A percentile compares a stretch with the other conserved stretches of the same genome.
phyloP scores from a whole-genome alignment of 202 grass and related monocot genomes.

The Setaria italica region DNA sequence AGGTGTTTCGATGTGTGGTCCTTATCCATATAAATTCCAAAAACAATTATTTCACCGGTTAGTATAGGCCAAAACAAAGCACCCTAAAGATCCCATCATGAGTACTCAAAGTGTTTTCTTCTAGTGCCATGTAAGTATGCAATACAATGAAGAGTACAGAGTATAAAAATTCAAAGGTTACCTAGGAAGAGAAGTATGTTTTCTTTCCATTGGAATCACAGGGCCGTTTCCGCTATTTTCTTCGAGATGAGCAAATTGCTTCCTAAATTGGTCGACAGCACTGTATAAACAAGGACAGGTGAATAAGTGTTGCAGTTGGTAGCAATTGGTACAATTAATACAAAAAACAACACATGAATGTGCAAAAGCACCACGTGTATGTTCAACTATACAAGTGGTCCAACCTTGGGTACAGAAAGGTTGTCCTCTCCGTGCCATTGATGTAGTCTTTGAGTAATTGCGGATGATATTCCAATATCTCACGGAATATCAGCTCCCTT shows the following conservation, averaged over 20 bases:
- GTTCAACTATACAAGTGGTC: constrained; percentile 37
- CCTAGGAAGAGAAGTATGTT: constrained; percentile 96
- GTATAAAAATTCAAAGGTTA: constrained; percentile 45
- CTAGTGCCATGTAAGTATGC: constrained; percentile 25
- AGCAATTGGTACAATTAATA: constrained; percentile 7
- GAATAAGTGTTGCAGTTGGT: constrained; percentile 7
- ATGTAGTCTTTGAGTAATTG: constrained; percentile 96
- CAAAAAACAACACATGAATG: not conserved
- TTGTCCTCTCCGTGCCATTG: constrained; percentile 94
- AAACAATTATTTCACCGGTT: constrained; percentile 7
- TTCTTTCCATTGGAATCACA: constrained; percentile 80
- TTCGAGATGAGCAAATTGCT: constrained; percentile 96
- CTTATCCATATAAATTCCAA: constrained; percentile 11
- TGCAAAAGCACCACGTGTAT: constrained; percentile 24
- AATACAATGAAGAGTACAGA: constrained; percentile 32
- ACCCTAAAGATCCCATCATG: not conserved
- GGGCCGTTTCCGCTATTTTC: constrained; percentile 79
- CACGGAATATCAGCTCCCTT: constrained; percentile 92
- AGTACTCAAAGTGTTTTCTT: constrained; percentile 2
- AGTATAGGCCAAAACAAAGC: constrained; percentile 8
- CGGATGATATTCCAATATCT: constrained; percentile 96
- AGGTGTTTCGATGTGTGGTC: not conserved
- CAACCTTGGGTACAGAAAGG: constrained; percentile 96
- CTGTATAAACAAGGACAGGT: constrained; percentile 57
- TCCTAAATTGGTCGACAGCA: constrained; percentile 94